A percentile compares a stretch with the other conserved stretches of the same genome.
Evolutionary conservation across 768 basidiomycete species (phyloP).

Genomic region (Suillus decipiens): DNA sequence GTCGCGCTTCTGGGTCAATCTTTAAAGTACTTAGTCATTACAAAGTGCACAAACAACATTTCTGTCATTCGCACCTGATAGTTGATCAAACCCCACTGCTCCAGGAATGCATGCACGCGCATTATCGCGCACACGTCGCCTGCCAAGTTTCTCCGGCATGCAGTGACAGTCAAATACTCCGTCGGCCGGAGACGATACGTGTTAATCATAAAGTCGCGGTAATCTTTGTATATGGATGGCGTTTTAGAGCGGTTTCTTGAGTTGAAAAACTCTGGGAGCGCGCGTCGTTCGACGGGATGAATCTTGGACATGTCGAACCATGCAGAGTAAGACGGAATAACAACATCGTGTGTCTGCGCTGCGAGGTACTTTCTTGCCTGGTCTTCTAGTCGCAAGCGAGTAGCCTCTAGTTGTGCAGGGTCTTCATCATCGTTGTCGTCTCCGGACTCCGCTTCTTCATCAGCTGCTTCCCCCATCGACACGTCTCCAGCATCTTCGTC

Average conservation of each 20-base stretch:
- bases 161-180: slow-evolving; percentile 97
- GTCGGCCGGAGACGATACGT: slow-evolving; percentile 91
- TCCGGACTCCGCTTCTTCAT: slow-evolving; percentile 75
- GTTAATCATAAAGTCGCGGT: slow-evolving; percentile 99
- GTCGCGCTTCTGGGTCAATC: slow-evolving; percentile 97
- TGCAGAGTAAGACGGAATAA: slow-evolving; percentile 95
- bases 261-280: slow-evolving; percentile 98
- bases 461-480: slow-evolving; percentile 78
- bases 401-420: slow-evolving; percentile 80
- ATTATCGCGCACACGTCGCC: slow-evolving; percentile 99
- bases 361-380: slow-evolving; percentile 94
- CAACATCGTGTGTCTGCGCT: slow-evolving; percentile 94
- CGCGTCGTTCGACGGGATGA: slow-evolving; percentile 87
- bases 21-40: slow-evolving; percentile 34
- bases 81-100: slow-evolving; percentile 99
- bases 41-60: neutral
- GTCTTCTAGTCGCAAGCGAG: slow-evolving; percentile 76
- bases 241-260: slow-evolving; percentile 94
- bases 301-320: slow-evolving; percentile 98
- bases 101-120: slow-evolving; percentile 98
- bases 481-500: slow-evolving; percentile 72
- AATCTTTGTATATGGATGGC: slow-evolving; percentile 97
- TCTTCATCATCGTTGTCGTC: slow-evolving; percentile 88
- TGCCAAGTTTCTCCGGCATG: slow-evolving; percentile 92
- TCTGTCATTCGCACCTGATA: slow-evolving; percentile 73